A percentile compares a stretch with the other conserved stretches of the same genome.
These are phyloP conservation scores for Stachybotrys echinatus DNA, from an alignment of 2,329 filamentous ascomycete genomes.

Conservation along the genomic window DNA sequence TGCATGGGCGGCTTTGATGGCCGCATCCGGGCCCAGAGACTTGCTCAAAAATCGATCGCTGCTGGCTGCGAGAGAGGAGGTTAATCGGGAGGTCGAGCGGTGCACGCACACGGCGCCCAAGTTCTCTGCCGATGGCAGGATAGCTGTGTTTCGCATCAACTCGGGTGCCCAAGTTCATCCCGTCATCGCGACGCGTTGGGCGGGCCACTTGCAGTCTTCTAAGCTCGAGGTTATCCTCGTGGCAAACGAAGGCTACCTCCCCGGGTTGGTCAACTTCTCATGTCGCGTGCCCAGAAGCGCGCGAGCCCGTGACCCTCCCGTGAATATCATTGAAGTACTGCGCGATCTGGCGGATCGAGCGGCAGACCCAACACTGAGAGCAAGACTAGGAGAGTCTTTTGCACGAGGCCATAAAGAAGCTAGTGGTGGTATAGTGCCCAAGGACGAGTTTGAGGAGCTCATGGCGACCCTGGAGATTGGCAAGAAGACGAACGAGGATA, in stretches of 20 bases:
- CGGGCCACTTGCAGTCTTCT: conserved; percentile 51
- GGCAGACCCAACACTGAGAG: conserved; percentile 29
- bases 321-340: conserved; percentile 59
- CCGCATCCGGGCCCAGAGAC: conserved; percentile 43
- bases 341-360: conserved; percentile 41
- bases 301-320: conserved; percentile 43
- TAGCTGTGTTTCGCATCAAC: conserved; percentile 58
- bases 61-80: conserved; percentile 47
- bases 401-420: conserved; percentile 64
- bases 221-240: conserved; percentile 60
- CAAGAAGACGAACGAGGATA: conserved; percentile 37
- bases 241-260: conserved; percentile 61
- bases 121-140: conserved; percentile 56
- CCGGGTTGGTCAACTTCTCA: conserved; percentile 61
- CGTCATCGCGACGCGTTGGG: conserved; percentile 63
- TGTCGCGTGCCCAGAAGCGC: conserved; percentile 57
- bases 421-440: conserved; percentile 58
- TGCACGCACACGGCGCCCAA: conserved; percentile 58
- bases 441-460: conserved; percentile 59
- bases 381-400: conserved; percentile 57
- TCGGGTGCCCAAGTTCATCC: conserved; percentile 60
- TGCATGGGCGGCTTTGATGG: conserved; percentile 54
- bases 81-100: conserved; percentile 55
- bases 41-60: conserved; percentile 45
- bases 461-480: conserved; percentile 54